Evolutionary conservation across 768 basidiomycete genomes (phyloP), one percentile per base, ranked within the genome.

Genomic region (Termitomyces sp.): DNA sequence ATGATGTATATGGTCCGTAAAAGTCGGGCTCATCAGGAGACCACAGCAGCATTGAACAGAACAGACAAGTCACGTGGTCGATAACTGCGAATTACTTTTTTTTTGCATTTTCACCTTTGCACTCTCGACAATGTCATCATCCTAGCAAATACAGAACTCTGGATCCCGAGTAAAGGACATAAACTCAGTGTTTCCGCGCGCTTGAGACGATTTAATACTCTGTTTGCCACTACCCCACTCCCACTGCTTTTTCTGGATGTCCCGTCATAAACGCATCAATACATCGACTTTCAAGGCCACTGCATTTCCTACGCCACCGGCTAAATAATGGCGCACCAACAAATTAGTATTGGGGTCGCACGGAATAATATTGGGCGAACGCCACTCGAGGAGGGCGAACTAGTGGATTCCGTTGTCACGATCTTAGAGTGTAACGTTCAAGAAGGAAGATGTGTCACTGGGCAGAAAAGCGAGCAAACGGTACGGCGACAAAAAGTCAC

Each of bases 81-180:
- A 49, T 26, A 22, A 16, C 32, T n/a, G 27, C 41, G 7, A 1
- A 16, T 69, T 63, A 76, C 61, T 74, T 77, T 60, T 74, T 78
- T 24, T 69, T n/a, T n/a, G n/a, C n/a, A n/a, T n/a, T n/a, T n/a
- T n/a, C n/a, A n/a, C n/a, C n/a, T n/a, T n/a, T n/a, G n/a, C n/a
- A n/a, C n/a, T n/a, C n/a, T n/a, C n/a, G n/a, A n/a, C n/a, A n/a
- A n/a, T n/a, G n/a, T n/a, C 5, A 16, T 36, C 36, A 14, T 36
- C 36, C 36, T 16, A 39, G 18, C 18, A 8, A 39, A 39, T n/a
- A 18, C 18, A 4, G 16, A 37, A 7, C 14, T 14, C 36, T 37
- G 4, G 14, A 37, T 16, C 9, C 34, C 13, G 12, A 2, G n/a
- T n/a, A n/a, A n/a, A n/a, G n/a, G n/a, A n/a, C n/a, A n/a, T n/a